Percentiles rank a stretch among this genome's conserved stretches.
These are phyloP conservation scores for Colletotrichum tropicicola DNA, from an alignment of 2,329 filamentous ascomycete genomes.

Conservation along the genomic window DNA sequence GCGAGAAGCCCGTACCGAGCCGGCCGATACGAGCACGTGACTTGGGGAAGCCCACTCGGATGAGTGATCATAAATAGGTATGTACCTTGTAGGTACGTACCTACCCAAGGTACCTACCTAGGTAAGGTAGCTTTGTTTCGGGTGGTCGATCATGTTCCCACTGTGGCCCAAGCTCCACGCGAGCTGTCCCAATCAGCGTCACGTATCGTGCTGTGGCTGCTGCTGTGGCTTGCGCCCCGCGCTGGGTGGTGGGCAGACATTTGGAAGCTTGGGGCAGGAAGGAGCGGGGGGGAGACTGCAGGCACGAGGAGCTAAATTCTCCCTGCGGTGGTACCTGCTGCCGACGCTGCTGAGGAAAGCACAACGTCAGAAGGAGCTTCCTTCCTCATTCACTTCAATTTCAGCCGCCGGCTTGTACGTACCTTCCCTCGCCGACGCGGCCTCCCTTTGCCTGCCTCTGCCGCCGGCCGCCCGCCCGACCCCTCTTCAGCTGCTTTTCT, in stretches of 20 bases:
- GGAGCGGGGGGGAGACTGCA: background rate
- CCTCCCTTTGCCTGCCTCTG: background rate
- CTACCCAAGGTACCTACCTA: no score
- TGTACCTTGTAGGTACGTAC: no score
- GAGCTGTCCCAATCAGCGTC: background rate
- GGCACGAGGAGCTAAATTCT: background rate
- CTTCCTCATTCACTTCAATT: no score
- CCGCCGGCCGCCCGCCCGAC: background rate
- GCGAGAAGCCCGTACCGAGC: no score
- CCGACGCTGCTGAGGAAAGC: background rate
- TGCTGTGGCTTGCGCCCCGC: background rate
- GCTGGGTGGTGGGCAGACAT: no score
- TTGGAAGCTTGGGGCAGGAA: no score
- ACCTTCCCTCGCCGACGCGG: background rate
- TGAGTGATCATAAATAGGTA: background rate
- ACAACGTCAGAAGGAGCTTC: slow-evolving; percentile 1
- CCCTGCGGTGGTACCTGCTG: no score
- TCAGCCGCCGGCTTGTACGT: no score
- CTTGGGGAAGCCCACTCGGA: background rate
- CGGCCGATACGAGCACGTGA: background rate
- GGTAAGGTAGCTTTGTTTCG: no score
- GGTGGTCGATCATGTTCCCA: background rate
- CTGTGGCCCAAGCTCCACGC: background rate
- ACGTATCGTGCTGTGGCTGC: background rate
- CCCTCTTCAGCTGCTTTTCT: background rate